These are phyloP conservation scores for Tetrapisispora iriomotensis DNA, from an alignment of 805 yeast species.

Conservation along the genomic window DNA sequence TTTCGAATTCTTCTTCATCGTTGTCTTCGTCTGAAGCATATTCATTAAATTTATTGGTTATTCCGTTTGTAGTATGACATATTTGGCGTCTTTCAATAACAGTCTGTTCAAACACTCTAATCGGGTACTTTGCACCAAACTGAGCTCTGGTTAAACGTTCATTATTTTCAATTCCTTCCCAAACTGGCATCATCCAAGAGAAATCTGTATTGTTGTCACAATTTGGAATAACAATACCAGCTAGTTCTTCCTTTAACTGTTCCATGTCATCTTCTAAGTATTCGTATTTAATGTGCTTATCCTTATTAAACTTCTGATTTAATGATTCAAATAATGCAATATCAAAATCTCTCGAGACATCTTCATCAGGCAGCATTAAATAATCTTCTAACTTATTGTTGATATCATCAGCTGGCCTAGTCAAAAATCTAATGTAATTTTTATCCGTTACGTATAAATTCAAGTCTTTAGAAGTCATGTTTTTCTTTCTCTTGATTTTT, in stretches of 20 bases:
- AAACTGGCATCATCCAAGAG: constrained; percentile 25
- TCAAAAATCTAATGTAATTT: constrained; percentile 18
- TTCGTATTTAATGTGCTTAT: constrained; percentile 1
- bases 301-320: not conserved
- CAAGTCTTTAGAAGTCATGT: constrained; percentile 1
- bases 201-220: constrained; percentile 6
- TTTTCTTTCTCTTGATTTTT: not conserved
- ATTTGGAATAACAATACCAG: not conserved
- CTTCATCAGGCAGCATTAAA: constrained; percentile 19
- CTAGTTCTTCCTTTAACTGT: constrained; percentile 3
- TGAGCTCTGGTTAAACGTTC: constrained; percentile 29
- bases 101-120: constrained; percentile 24
- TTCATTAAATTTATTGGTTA: not conserved
- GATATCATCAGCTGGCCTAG: constrained; percentile 9
- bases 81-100: constrained; percentile 17
- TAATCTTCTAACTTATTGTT: constrained; percentile 13
- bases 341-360: constrained; percentile 18
- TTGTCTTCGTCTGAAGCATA: not conserved
- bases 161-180: constrained; percentile 17
- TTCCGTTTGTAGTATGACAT: not conserved
- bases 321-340: not conserved
- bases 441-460: constrained; percentile 20
- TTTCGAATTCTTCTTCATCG: constrained; percentile 27
- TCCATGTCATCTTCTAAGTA: not conserved
- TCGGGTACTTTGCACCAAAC: constrained; percentile 24